Evolutionary conservation across 352 stramenopile genomes (phyloP).

Genomic region (Blastocystis sp.): DNA sequence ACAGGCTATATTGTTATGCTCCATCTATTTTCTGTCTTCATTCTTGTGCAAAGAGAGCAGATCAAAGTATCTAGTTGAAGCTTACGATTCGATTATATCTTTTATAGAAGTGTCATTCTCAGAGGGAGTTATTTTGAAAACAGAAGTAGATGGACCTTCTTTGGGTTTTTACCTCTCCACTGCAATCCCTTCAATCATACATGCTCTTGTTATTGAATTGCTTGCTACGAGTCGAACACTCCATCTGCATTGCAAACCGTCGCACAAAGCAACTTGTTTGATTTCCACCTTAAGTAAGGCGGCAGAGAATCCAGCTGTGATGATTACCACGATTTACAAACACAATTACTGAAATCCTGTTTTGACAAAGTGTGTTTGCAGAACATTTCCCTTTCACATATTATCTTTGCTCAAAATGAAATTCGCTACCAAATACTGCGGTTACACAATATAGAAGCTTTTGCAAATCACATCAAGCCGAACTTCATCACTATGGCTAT

Average conservation of each 20-base stretch:
- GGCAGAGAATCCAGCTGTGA: background rate
- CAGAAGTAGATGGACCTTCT: background rate
- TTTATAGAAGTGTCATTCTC: background rate
- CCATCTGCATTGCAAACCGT: background rate
- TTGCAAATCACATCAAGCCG: background rate
- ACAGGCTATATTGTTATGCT: background rate
- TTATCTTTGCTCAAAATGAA: conserved; percentile 33
- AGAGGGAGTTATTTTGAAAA: background rate
- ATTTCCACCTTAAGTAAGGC: background rate
- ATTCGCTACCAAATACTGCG: background rate
- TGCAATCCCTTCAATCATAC: background rate
- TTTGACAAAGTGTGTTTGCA: background rate
- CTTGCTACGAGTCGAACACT: background rate
- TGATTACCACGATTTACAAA: background rate
- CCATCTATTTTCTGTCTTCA: too few species aligned
- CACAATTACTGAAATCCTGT: background rate
- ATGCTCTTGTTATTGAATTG: background rate
- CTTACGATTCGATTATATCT: background rate
- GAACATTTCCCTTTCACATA: background rate
- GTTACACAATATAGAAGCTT: background rate
- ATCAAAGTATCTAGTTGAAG: too few species aligned
- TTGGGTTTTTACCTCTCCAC: background rate
- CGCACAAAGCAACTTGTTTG: background rate
- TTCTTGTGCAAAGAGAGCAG: too few species aligned
- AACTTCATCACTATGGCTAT: conserved; percentile 27